Evolutionary conservation across 257 asterid species (phyloP).

Genomic region (Salvia miltiorrhiza): DNA sequence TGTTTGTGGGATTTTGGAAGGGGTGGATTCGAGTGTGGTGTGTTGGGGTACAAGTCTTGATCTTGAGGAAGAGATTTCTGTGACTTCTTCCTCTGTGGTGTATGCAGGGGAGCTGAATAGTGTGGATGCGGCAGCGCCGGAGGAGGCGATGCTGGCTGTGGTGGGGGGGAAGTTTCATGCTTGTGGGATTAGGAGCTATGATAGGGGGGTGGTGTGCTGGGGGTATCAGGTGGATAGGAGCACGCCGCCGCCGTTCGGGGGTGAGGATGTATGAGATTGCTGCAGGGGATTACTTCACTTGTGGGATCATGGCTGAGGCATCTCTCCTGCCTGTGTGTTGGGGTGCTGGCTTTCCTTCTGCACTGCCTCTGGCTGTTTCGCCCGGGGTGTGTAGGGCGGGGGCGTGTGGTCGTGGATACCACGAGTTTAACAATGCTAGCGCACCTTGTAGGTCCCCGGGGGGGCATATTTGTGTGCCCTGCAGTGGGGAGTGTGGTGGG

Average conservation of each 20-base stretch:
- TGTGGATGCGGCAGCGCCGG: slow-evolving; percentile 50
- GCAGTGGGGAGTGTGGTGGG: slow-evolving; percentile 64
- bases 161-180: slow-evolving; percentile 85
- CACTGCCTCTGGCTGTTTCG: slow-evolving; percentile 68
- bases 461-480: slow-evolving; percentile 65
- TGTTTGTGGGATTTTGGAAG: slow-evolving; percentile 83
- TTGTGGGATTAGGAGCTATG: slow-evolving; percentile 73
- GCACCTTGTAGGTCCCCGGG: slow-evolving; percentile 57
- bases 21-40: slow-evolving; percentile 40
- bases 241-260: slow-evolving; percentile 68
- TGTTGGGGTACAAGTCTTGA: slow-evolving; percentile 85
- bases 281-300: slow-evolving; percentile 87
- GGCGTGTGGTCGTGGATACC: slow-evolving; percentile 55
- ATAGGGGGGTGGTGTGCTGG: slow-evolving; percentile 79
- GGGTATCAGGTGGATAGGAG: slow-evolving; percentile 63
- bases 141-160: slow-evolving; percentile 59
- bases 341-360: slow-evolving; percentile 69
- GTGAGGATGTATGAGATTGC: slow-evolving; percentile 73
- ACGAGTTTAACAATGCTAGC: slow-evolving; percentile 49
- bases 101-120: slow-evolving; percentile 44
- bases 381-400: slow-evolving; percentile 60
- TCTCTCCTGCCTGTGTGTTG: slow-evolving; percentile 75
- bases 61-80: slow-evolving; percentile 45
- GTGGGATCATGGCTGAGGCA: slow-evolving; percentile 70
- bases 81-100: slow-evolving; percentile 23